These are phyloP conservation scores for Cylindrotheca fusiformis DNA, from an alignment of 108 stramenopile genomes.

Conservation along the genomic window DNA sequence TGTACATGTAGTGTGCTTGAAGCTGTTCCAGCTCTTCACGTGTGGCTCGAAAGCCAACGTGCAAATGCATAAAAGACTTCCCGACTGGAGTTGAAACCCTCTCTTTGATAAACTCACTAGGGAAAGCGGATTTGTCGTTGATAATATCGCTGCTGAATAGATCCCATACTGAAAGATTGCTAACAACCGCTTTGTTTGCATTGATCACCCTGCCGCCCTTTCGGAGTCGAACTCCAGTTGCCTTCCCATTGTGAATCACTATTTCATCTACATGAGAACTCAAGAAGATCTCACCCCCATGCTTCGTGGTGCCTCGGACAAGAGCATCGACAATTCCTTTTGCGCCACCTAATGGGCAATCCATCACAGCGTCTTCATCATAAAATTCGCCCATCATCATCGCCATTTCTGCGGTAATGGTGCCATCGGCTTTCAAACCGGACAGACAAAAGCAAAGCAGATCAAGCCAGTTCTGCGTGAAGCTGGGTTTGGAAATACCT, in stretches of 20 bases:
- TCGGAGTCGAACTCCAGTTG: conserved; percentile 54
- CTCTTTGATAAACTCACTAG: conserved; percentile 49
- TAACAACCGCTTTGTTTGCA: conserved; percentile 68
- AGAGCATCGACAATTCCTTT: conserved; percentile 84
- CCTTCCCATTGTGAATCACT: conserved; percentile 49
- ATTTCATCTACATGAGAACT: conserved; percentile 76
- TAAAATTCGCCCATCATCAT: conserved; percentile 93
- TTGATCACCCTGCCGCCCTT: conserved; percentile 30
- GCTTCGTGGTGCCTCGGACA: conserved; percentile 81
- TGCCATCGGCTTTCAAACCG: conserved; percentile 78
- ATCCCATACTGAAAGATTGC: conserved; percentile 75
- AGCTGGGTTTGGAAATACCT: conserved; percentile 52
- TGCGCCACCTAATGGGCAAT: conserved; percentile 83
- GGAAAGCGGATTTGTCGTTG: conserved; percentile 40
- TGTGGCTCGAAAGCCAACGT: conserved; percentile 72
- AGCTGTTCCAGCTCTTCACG: conserved; percentile 55
- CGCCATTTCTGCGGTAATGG: conserved; percentile 91
- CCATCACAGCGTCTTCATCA: conserved; percentile 71
- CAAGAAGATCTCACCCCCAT: conserved; percentile 53
- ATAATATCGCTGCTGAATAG: conserved; percentile 61
- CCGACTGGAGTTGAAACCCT: conserved; percentile 54
- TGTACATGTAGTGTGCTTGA: conserved; percentile 84
- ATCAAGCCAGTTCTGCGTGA: conserved; percentile 84
- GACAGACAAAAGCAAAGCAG: conserved; percentile 82
- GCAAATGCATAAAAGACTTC: conserved; percentile 81